Conservation (phyloP, 225 moss, liverwort and hornwort genomes). For the Sphagnum tenellum region DNA sequence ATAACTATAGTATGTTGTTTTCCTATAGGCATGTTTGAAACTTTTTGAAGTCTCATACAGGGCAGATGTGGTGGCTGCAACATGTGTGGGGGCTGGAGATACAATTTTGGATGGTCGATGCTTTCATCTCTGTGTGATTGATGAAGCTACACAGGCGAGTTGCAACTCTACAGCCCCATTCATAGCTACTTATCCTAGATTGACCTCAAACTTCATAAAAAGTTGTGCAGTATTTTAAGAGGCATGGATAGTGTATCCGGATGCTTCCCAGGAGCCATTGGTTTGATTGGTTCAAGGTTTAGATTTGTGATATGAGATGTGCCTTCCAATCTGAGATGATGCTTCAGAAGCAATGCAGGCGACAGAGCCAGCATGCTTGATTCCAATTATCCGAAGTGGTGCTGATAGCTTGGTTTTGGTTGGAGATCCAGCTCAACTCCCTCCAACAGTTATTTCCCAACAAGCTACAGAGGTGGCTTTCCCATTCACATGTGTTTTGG, state of each 20-base stretch:
- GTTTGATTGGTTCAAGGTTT: neutral
- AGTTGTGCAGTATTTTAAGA: no score
- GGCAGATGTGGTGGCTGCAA: slow-evolving; percentile 76
- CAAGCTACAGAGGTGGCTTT: slow-evolving; percentile 61
- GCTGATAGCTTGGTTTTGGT: slow-evolving; percentile 84
- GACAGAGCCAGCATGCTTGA: slow-evolving; percentile 80
- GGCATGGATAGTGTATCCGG: no score
- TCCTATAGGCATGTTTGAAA: neutral
- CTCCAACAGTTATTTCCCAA: slow-evolving; percentile 80
- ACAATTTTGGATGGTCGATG: slow-evolving; percentile 57
- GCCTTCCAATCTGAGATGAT: neutral
- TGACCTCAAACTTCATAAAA: no score
- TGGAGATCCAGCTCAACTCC: slow-evolving; percentile 96
- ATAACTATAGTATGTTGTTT: no score
- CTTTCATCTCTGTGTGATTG: slow-evolving; percentile 78
- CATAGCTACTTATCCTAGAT: no score
- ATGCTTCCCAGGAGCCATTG: no score
- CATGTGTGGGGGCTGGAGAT: slow-evolving; percentile 92
- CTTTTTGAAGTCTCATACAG: slow-evolving; percentile 23
- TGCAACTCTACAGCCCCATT: neutral
- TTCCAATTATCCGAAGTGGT: slow-evolving; percentile 80
- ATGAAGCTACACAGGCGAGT: slow-evolving; percentile 89
- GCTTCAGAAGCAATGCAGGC: slow-evolving; percentile 29
- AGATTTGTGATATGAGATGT: neutral
- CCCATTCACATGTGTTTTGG: no score